Percentiles rank a stretch among this genome's conserved stretches.
These are phyloP conservation scores for Apostasia shenzhenica DNA, from an alignment of 106 monocot species.

Conservation along the genomic window DNA sequence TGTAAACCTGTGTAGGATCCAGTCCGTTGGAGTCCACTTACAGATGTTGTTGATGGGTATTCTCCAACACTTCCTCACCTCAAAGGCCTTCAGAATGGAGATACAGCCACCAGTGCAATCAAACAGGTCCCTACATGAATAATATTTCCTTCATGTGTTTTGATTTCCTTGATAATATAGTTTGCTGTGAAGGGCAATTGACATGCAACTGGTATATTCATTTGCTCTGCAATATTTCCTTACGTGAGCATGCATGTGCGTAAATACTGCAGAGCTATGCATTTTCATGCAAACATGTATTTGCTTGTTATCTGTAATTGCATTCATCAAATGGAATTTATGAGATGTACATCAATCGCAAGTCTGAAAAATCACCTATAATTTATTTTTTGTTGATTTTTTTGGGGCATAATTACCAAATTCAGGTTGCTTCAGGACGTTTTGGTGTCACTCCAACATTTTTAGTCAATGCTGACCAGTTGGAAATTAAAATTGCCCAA, in stretches of 20 bases:
- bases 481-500: constrained; percentile 99
- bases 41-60: constrained; percentile 96
- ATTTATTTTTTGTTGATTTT: background rate
- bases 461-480: constrained; percentile 89
- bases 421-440: constrained; percentile 96
- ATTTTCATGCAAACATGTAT: no score
- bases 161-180: background rate
- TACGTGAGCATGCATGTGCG: background rate
- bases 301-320: no score
- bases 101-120: constrained; percentile 98
- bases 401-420: background rate
- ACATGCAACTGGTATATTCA: background rate
- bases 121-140: constrained; percentile 53
- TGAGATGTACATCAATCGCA: background rate
- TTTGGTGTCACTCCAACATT: constrained; percentile 99
- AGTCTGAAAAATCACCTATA: background rate
- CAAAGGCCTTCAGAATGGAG: constrained; percentile 99
- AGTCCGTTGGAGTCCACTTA: constrained; percentile 89
- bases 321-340: background rate
- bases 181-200: background rate
- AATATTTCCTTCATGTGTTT: background rate
- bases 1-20: constrained; percentile 58
- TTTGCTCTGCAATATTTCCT: no score
- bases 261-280: background rate
- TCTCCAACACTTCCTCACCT: constrained; percentile 98